Evolutionary conservation across 192 early-diverging fungal species (phyloP), one percentile per base, ranked within the genome.

Genomic region (Coemansia sp.): DNA sequence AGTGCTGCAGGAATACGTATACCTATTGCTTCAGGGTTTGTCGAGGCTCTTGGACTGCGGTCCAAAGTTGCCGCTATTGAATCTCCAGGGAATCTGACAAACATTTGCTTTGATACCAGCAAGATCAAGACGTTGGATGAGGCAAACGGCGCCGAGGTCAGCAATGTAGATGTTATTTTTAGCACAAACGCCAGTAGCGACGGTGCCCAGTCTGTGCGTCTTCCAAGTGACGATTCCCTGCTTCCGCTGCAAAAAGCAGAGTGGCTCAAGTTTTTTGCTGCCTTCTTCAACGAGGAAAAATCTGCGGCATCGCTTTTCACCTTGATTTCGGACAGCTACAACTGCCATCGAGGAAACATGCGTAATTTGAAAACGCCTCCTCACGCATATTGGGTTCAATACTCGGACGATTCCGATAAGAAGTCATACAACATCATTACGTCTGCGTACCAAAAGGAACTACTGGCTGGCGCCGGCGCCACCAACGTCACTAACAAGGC

Each of bases 391-490:
- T 89, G 86, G 86, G 66, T 82, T 22, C 45, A 58, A 14, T 89
- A 85, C 57, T 48, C 64, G 6, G 80, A 78, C 18, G 41, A 53
- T 61, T 79, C 79, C 56, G 74, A 74, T 49, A 81, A 84, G 58
- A 81, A 81, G 18, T 68, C 68, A 23, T 78, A 80, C 39, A 84
- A 79, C 65, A 45, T 66, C 7, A 45, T 88, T 22, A 75, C 71
- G n/a, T 43, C 61, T 18, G 77, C 82, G 0, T 64, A 69, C 46
- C 88, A 84, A 55, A 85, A 86, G 62, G 53, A 54, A 22, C 60
- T 81, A 23, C 66, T 91, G 52, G 80, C 84, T 4, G 59, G 27
- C n/a, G 84, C 87, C 56, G 87, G 87, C 21, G 86, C 86, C 49
- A 83, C 76, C 23, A 75, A 66, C 38, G 63, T 73, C 50, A 78